Evolutionary conservation across 139 green algal species (phyloP).

Genomic region (Chlorella sp.): DNA sequence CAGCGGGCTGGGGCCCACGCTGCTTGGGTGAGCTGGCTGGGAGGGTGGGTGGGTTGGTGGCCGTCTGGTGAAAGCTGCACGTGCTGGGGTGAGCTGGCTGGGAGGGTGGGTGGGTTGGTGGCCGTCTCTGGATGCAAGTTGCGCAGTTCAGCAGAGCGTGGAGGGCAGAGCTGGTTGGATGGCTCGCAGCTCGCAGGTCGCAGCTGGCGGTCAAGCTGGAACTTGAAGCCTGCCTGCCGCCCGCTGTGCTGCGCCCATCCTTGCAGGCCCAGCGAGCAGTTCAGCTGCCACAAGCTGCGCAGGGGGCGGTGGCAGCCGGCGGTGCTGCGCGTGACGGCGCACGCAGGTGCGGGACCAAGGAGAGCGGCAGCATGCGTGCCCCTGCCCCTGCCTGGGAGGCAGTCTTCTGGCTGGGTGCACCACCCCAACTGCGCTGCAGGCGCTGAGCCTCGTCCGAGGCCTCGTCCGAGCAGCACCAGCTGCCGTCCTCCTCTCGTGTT

Average conservation of each 20-base stretch:
- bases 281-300: conserved; percentile 47
- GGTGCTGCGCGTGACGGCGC: conserved; percentile 58
- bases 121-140: too few species aligned
- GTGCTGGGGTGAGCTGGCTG: background rate
- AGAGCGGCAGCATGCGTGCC: background rate
- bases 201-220: too few species aligned
- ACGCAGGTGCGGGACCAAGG: conserved; percentile 13
- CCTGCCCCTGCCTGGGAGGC: background rate
- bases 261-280: conserved; percentile 42
- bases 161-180: background rate
- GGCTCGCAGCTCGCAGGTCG: too few species aligned
- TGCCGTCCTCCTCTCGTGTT: too few species aligned
- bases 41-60: background rate
- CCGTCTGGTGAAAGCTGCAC: too few species aligned
- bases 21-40: conserved; percentile 53
- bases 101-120: too few species aligned
- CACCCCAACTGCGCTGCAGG: background rate
- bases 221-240: background rate
- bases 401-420: background rate
- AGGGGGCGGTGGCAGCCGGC: conserved; percentile 55
- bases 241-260: background rate
- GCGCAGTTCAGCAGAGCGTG: too few species aligned
- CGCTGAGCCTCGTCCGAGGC: too few species aligned
- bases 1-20: conserved; percentile 51
- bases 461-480: too few species aligned